Conservation (phyloP, 2,329 filamentous ascomycete genomes). For the Fusarium beomiforme region DNA sequence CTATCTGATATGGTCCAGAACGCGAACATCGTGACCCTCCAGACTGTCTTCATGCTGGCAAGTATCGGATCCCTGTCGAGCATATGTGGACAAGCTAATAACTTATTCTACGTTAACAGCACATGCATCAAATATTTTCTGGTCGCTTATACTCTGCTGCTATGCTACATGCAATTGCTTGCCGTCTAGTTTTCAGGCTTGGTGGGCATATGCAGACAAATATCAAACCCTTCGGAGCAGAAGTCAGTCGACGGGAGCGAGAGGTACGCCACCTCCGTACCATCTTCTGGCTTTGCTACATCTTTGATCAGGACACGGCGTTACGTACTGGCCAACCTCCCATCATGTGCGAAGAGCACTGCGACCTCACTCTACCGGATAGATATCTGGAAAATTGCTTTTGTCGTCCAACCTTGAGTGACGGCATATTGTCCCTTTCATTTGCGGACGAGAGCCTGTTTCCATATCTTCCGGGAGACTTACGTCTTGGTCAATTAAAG, state of each 20-base stretch:
- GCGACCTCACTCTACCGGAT: slow-evolving; percentile 38
- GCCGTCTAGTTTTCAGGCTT: slow-evolving; percentile 59
- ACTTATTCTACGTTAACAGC: neutral
- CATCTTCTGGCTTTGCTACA: slow-evolving; percentile 65
- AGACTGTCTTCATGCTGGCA: slow-evolving; percentile 60
- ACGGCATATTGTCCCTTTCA: slow-evolving; percentile 32
- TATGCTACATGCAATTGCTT: slow-evolving; percentile 56
- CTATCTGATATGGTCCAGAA: slow-evolving; percentile 55
- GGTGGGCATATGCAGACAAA: slow-evolving; percentile 53
- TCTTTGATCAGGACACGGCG: slow-evolving; percentile 63
- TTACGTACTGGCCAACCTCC: slow-evolving; percentile 63
- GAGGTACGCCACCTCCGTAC: slow-evolving; percentile 48
- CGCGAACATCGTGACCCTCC: slow-evolving; percentile 53
- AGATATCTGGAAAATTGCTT: neutral
- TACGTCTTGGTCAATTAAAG: slow-evolving; percentile 61
- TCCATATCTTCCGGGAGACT: slow-evolving; percentile 56
- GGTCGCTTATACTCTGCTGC: slow-evolving; percentile 57
- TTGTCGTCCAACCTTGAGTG: neutral
- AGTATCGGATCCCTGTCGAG: slow-evolving; percentile 27
- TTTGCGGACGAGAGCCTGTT: slow-evolving; percentile 15
- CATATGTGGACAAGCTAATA: neutral
- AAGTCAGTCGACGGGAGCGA: slow-evolving; percentile 38
- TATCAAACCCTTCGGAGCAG: slow-evolving; percentile 7
- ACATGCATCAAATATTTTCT: slow-evolving; percentile 44
- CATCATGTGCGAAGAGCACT: slow-evolving; percentile 53